phyloP scores from a whole-genome alignment of 345 rosid species.

The Geranium rotundifolium region DNA sequence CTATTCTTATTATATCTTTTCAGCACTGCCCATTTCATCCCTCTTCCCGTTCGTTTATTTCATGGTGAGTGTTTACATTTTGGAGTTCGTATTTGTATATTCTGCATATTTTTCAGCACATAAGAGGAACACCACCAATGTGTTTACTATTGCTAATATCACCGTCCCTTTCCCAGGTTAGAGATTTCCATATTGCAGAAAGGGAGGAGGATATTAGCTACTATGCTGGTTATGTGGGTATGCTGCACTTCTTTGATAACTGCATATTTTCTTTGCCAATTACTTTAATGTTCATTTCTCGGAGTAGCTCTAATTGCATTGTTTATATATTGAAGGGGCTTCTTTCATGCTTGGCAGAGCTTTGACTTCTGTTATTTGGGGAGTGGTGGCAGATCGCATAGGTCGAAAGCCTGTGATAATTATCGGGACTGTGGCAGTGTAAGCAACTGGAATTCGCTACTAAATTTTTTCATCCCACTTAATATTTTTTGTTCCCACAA shows the following conservation, averaged over 20 bases:
- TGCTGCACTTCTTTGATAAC: slow-evolving; percentile 11
- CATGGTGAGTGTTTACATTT: slow-evolving; percentile 48
- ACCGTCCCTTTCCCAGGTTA: slow-evolving; percentile 32
- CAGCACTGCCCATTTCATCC: slow-evolving; percentile 83
- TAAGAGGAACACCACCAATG: too few relatives aligned
- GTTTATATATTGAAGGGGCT: slow-evolving; percentile 43
- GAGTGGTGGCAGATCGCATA: slow-evolving; percentile 73
- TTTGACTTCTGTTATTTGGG: slow-evolving; percentile 80
- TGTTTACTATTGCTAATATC: too few relatives aligned
- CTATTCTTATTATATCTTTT: slow-evolving; percentile 13
- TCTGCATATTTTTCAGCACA: too few relatives aligned
- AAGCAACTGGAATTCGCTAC: slow-evolving; percentile 20
- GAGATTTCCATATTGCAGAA: slow-evolving; percentile 60
- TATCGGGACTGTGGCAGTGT: slow-evolving; percentile 62
- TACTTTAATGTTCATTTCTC: too few relatives aligned
- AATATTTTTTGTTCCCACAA: background rate
- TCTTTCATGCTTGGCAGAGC: slow-evolving; percentile 89
- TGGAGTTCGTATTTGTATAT: too few relatives aligned
- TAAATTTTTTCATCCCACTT: background rate
- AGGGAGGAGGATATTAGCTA: slow-evolving; percentile 82
- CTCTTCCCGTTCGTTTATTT: slow-evolving; percentile 86
- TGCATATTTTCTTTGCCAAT: background rate
- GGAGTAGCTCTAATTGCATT: background rate
- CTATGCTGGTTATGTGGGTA: slow-evolving; percentile 86
- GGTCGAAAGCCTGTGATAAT: slow-evolving; percentile 88